Evolutionary conservation across 768 basidiomycete species (phyloP), one percentile per base, ranked within the genome.

Genomic region (Solioccasus polychromus): DNA sequence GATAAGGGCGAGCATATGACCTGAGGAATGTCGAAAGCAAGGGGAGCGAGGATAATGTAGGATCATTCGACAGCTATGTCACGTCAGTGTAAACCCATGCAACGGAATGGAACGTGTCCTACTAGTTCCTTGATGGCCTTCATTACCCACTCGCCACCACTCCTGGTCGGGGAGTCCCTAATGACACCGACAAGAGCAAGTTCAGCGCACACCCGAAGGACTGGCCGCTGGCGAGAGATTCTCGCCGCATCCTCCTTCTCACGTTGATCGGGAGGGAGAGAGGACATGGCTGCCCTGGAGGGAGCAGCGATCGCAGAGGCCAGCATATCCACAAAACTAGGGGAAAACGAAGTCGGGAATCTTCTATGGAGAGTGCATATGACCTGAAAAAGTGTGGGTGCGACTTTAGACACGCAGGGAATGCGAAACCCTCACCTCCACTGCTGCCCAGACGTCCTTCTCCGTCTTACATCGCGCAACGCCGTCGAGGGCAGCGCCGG

Each of bases 21-120:
- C 96, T 98, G 52, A 97, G 79, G 64, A 98, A 98, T 0, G 87
- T 92, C 8, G 90, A 79, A 25, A 97, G 77, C 35, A 99, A 74
- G 0, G 96, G 96, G 17, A 98, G 70, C 7, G 95, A 96, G 10
- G 85, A 88, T 30, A 92, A 71, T 18, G 78, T 77, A 3, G 93
- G 87, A 60, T 97, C 94, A 60, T 87, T 88, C 1, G 90, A 89
- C 35, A 97, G 68, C 93, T 97, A 54, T 22, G 29, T 51, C 49
- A 29, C 19, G 19, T 58, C 35, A 55, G 50, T 47, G 38, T 53
- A 18, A 45, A 48, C 35, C 17, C 19, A 39, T 36, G 39, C 41
- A 47, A 52, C 58, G 47, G 19, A 37, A 31, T 8, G 20, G 24
- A 42, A 36, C 8, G 18, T 22, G 20, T 73, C 81, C 50, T 63